phyloP scores from a whole-genome alignment of 495 filamentous ascomycete genomes.

The Podospora didyma region DNA sequence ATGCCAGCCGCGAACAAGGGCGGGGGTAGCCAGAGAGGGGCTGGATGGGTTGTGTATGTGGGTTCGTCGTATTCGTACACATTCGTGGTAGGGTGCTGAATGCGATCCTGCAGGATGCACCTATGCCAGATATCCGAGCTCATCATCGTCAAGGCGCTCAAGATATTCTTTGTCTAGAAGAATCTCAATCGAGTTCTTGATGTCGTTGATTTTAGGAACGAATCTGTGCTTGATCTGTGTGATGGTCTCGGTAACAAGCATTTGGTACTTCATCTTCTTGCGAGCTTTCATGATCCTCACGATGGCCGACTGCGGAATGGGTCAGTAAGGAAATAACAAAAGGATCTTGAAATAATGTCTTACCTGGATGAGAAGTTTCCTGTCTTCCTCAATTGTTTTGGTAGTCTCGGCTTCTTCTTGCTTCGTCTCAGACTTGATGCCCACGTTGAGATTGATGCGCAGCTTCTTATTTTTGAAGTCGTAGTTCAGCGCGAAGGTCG shows the following conservation, averaged over 20 bases:
- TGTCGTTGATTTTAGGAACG: constrained; percentile 85
- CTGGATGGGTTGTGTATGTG: background rate
- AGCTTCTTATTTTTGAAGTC: constrained; percentile 98
- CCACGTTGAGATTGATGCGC: constrained; percentile 92
- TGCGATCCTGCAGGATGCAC: background rate
- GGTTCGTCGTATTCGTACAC: constrained; percentile 3
- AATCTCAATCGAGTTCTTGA: constrained; percentile 99
- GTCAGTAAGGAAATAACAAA: background rate
- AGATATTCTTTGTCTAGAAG: constrained; percentile 99
- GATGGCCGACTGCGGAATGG: constrained; percentile 78
- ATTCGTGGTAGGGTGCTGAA: background rate
- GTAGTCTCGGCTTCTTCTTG: constrained; percentile 94
- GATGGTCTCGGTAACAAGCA: constrained; percentile 91
- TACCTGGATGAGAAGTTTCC: constrained; percentile 95
- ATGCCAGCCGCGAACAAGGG: background rate
- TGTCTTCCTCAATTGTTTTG: constrained; percentile 98
- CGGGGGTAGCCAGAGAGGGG: background rate
- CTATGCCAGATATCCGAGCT: constrained; percentile 86
- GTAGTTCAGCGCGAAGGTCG: constrained; percentile 76
- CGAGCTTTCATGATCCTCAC: constrained; percentile 99
- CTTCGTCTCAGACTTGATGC: constrained; percentile 90
- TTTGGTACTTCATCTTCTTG: constrained; percentile 95
- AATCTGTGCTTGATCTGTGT: constrained; percentile 92
- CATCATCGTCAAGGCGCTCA: constrained; percentile 89
- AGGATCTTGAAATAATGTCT: constrained; percentile 22